Conservation (phyloP, 2,329 filamentous ascomycete species). For the Talaromyces pinophilus region DNA sequence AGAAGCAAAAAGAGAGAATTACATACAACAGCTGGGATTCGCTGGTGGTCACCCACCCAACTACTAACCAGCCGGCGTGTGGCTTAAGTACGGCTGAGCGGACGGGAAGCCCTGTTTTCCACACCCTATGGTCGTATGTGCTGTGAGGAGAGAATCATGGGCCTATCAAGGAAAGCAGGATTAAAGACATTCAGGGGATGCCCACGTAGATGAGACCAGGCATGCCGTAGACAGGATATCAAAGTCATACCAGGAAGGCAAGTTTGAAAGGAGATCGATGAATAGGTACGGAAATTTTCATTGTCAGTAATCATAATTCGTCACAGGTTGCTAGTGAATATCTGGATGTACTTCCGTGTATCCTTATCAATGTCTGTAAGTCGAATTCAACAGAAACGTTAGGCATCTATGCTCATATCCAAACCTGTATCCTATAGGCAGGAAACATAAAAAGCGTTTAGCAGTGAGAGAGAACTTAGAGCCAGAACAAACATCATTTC, state of each 20-base stretch:
- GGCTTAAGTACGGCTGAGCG: slow-evolving; percentile 9
- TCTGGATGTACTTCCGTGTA: no score
- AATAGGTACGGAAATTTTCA: neutral
- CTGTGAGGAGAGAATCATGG: neutral
- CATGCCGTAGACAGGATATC: neutral
- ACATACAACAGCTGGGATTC: slow-evolving; percentile 6
- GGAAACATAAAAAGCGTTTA: no score
- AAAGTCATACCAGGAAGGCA: neutral
- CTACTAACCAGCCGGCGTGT: slow-evolving; percentile 5
- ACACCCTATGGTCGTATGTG: slow-evolving; percentile 8
- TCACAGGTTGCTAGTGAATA: no score
- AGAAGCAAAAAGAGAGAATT: neutral
- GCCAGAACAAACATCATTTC: neutral
- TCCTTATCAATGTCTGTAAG: neutral
- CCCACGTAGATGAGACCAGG: neutral
- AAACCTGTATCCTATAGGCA: no score
- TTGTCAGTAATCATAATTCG: neutral
- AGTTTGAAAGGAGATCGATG: neutral
- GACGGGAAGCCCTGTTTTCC: slow-evolving; percentile 8
- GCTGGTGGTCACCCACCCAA: slow-evolving; percentile 5
- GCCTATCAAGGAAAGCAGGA: neutral
- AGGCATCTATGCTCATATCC: no score
- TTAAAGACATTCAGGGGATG: neutral
- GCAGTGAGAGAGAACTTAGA: neutral
- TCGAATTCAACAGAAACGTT: neutral